Evolutionary conservation across 2,329 filamentous ascomycete species (phyloP).

Genomic region (Colletotrichum endophyticum): DNA sequence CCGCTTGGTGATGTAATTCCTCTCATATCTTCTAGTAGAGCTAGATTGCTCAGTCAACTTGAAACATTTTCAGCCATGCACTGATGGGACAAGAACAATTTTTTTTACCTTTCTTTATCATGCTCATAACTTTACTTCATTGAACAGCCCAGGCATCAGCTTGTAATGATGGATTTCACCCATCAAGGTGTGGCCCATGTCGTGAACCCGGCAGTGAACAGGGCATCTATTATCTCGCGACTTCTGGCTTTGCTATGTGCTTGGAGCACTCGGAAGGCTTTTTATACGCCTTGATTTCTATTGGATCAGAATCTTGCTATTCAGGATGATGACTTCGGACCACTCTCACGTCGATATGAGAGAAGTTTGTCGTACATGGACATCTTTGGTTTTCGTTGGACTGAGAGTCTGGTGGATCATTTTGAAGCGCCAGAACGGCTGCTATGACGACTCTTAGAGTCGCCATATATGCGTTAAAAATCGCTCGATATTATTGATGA

Average conservation of each 20-base stretch:
- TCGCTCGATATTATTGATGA: too few relatives aligned
- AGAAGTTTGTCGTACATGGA: neutral
- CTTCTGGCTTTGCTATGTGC: neutral
- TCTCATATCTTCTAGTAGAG: neutral
- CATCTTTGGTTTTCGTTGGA: neutral
- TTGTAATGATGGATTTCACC: neutral
- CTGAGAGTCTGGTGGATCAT: neutral
- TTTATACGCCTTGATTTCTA: accelerated
- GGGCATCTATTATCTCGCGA: neutral
- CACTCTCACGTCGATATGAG: neutral
- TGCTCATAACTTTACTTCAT: neutral
- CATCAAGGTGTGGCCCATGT: neutral
- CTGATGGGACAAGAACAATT: neutral
- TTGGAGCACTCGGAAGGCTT: neutral
- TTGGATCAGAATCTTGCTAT: neutral
- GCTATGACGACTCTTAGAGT: neutral
- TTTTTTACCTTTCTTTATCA: neutral
- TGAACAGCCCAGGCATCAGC: neutral
- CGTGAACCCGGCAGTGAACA: neutral
- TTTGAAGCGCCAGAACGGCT: neutral
- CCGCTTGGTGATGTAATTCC: neutral
- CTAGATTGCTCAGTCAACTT: neutral
- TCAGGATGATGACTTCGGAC: neutral
- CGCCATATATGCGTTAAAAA: neutral
- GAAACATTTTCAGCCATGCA: neutral